phyloP scores from a whole-genome alignment of 768 basidiomycete genomes.

The Trametes punicea region DNA sequence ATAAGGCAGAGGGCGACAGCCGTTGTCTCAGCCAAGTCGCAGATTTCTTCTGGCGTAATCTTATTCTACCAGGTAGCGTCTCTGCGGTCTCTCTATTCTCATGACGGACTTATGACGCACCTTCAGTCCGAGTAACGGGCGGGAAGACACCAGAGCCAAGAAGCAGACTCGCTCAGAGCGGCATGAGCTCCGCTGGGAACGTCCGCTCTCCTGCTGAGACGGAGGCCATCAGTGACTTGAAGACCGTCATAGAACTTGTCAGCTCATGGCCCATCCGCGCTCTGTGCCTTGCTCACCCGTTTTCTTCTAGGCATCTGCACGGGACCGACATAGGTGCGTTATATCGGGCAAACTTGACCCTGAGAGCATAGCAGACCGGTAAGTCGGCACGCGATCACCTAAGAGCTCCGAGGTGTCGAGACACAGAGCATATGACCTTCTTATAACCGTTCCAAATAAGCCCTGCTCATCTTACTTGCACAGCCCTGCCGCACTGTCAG shows the following conservation, averaged over 20 bases:
- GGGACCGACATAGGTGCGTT: slow-evolving; percentile 12
- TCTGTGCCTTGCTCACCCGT: neutral
- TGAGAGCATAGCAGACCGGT: slow-evolving; percentile 10
- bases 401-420: neutral
- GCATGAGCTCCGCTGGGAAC: slow-evolving; percentile 2
- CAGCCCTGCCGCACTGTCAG: neutral
- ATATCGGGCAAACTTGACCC: slow-evolving; percentile 14
- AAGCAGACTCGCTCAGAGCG: slow-evolving; percentile 10
- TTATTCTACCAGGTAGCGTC: slow-evolving; percentile 10
- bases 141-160: slow-evolving; percentile 15
- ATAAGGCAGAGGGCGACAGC: slow-evolving; percentile 2
- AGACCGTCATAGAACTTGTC: slow-evolving; percentile 6
- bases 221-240: slow-evolving; percentile 10
- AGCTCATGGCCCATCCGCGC: neutral
- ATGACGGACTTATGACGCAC: neutral
- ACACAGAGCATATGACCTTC: neutral
- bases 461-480: neutral
- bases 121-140: slow-evolving; percentile 11
- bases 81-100: neutral
- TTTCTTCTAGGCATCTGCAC: neutral
- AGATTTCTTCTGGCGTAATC: slow-evolving; percentile 16
- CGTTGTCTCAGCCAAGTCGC: slow-evolving; percentile 9
- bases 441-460: too few relatives aligned
- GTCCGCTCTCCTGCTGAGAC: slow-evolving; percentile 5
- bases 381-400: neutral